Conservation (phyloP, 2,329 filamentous ascomycete species). For the Trichoderma hamatum region DNA sequence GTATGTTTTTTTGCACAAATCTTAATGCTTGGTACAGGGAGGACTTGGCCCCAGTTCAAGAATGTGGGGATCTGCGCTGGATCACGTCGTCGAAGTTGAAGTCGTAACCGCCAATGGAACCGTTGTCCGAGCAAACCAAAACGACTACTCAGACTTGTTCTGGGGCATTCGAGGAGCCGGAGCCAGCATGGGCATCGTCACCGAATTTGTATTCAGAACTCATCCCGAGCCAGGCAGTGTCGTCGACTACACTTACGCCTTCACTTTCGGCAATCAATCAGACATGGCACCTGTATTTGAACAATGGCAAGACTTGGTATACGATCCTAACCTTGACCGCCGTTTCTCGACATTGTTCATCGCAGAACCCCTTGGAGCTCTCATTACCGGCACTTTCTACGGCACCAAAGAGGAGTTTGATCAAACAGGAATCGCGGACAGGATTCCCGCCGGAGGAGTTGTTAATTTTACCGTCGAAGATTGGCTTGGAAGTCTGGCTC, state of each 20-base stretch:
- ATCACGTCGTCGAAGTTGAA: constrained; percentile 58
- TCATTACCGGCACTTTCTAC: constrained; percentile 65
- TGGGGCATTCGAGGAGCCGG: constrained; percentile 60
- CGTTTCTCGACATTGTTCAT: constrained; percentile 62
- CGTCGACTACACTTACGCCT: constrained; percentile 61
- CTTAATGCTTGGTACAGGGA: constrained; percentile 44
- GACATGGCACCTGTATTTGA: constrained; percentile 55
- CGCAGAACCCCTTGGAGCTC: constrained; percentile 54
- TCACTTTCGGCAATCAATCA: constrained; percentile 52
- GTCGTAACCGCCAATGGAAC: constrained; percentile 60
- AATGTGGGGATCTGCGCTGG: constrained; percentile 61
- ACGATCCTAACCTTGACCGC: constrained; percentile 58
- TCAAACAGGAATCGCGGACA: constrained; percentile 51
- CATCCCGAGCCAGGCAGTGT: constrained; percentile 58
- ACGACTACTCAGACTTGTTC: constrained; percentile 57
- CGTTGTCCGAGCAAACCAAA: constrained; percentile 51
- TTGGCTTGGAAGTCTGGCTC: constrained; percentile 63
- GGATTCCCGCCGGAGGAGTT: constrained; percentile 48
- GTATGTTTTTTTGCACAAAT: background rate
- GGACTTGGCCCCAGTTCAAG: constrained; percentile 61
- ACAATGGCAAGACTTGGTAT: constrained; percentile 61
- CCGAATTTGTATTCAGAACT: constrained; percentile 59
- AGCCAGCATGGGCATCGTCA: constrained; percentile 59
- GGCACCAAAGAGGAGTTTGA: constrained; percentile 60
- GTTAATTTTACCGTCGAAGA: constrained; percentile 57